Percentiles rank a stretch among this genome's conserved stretches.
phyloP scores from a whole-genome alignment of 768 basidiomycete species.

The Tephrocybe sp. region DNA sequence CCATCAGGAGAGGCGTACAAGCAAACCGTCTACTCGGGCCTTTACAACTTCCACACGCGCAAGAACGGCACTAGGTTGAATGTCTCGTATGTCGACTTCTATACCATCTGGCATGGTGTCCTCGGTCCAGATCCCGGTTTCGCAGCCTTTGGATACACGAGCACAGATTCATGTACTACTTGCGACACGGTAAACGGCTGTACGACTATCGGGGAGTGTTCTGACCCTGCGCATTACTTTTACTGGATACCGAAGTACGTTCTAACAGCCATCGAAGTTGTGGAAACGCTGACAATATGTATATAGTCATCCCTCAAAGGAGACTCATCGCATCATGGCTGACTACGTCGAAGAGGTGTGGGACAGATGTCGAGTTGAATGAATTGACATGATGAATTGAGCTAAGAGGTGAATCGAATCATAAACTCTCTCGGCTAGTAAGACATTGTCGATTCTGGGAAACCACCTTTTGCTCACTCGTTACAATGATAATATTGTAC shows the following conservation, averaged over 20 bases:
- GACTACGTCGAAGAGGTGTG: constrained; percentile 47
- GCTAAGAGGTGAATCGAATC: too few relatives aligned
- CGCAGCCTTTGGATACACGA: constrained; percentile 47
- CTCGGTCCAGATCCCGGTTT: constrained; percentile 41
- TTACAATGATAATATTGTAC: too few relatives aligned
- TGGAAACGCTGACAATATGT: neutral
- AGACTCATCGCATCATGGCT: constrained; percentile 51
- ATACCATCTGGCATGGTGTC: constrained; percentile 48
- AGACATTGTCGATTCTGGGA: too few relatives aligned
- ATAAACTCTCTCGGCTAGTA: too few relatives aligned
- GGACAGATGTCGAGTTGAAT: constrained; percentile 21
- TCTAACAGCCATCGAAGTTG: neutral
- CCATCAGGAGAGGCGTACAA: constrained; percentile 45
- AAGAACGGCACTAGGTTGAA: constrained; percentile 27
- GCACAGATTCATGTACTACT: constrained; percentile 28
- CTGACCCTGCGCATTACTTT: constrained; percentile 47
- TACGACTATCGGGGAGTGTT: constrained; percentile 31
- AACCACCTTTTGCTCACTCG: too few relatives aligned
- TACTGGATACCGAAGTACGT: constrained; percentile 51
- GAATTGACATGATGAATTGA: too few relatives aligned
- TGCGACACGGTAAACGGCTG: constrained; percentile 29
- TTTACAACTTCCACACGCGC: constrained; percentile 30
- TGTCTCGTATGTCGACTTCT: constrained; percentile 46
- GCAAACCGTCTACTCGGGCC: constrained; percentile 41
- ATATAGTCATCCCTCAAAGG: constrained; percentile 48